A percentile compares a stretch with the other conserved stretches of the same genome.
Evolutionary conservation across 1,284 basidiomycete species (phyloP).

Genomic region (Irpex rosettiformis): DNA sequence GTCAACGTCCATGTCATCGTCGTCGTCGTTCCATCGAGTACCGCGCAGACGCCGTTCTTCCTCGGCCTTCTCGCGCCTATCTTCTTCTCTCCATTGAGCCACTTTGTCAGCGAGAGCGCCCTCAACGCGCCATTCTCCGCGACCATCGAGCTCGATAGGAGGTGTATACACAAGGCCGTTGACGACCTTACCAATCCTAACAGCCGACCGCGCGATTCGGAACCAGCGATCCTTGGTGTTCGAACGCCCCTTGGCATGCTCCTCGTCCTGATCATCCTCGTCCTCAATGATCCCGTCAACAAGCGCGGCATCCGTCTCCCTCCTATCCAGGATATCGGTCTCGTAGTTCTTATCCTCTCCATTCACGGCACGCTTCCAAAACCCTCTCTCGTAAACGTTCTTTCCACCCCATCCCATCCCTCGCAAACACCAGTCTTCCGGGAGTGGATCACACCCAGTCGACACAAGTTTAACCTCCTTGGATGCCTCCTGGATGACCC

Average conservation of each 20-base stretch:
- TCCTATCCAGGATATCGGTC: slow-evolving; percentile 73
- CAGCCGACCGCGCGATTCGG: slow-evolving; percentile 69
- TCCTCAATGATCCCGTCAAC: slow-evolving; percentile 82
- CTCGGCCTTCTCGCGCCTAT: slow-evolving; percentile 57
- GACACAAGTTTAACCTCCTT: slow-evolving; percentile 44
- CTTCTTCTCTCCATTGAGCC: slow-evolving; percentile 66
- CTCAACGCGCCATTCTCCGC: slow-evolving; percentile 63
- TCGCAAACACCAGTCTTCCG: slow-evolving; percentile 94
- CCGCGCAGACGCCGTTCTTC: slow-evolving; percentile 63
- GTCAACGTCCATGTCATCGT: slow-evolving; percentile 67
- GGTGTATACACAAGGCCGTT: slow-evolving; percentile 67
- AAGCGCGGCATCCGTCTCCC: slow-evolving; percentile 45
- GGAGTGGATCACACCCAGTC: slow-evolving; percentile 67
- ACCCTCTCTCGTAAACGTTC: slow-evolving; percentile 86
- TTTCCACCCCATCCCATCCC: slow-evolving; percentile 95
- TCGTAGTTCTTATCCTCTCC: slow-evolving; percentile 67
- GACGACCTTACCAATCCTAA: slow-evolving; percentile 67
- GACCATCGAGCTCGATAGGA: slow-evolving; percentile 36
- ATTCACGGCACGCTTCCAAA: slow-evolving; percentile 66
- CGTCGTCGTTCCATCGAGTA: slow-evolving; percentile 54
- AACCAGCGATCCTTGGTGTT: slow-evolving; percentile 59
- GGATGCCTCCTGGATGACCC: slow-evolving; percentile 37
- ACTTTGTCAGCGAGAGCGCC: slow-evolving; percentile 72
- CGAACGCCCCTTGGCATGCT: slow-evolving; percentile 25
- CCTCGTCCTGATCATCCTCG: slow-evolving; percentile 53